phyloP scores from a whole-genome alignment of 2,329 filamentous ascomycete genomes.

The Thielaviopsis populi region DNA sequence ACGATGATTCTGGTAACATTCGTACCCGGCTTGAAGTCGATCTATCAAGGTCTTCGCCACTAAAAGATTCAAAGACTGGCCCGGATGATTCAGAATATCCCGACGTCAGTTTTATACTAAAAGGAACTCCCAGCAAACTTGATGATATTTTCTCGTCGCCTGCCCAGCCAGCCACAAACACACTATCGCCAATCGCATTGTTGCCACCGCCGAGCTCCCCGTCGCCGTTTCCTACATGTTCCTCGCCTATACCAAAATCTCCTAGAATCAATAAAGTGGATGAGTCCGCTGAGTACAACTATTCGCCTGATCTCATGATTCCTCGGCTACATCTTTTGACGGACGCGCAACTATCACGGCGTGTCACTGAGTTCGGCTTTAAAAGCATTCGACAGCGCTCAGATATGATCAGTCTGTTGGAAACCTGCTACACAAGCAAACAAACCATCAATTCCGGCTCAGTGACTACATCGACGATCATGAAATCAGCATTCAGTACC shows the following conservation, averaged over 20 bases:
- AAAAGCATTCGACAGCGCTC: conserved; percentile 53
- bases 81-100: conserved; percentile 8
- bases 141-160: not conserved
- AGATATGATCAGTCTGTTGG: conserved; percentile 53
- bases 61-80: not conserved
- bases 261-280: not conserved
- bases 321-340: conserved; percentile 49
- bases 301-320: not conserved
- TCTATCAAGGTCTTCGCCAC: not conserved
- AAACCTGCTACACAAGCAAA: conserved; percentile 56
- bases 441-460: conserved; percentile 20
- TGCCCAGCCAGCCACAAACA: not conserved
- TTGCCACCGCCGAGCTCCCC: not conserved
- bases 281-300: conserved; percentile 1
- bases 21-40: not conserved
- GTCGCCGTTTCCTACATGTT: conserved; percentile 7
- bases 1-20: not conserved
- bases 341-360: conserved; percentile 45
- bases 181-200: not conserved
- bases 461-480: not conserved
- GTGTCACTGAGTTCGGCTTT: conserved; percentile 53
- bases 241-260: conserved; percentile 6
- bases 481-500: conserved; percentile 8
- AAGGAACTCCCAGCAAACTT: not conserved
- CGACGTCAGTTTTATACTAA: conserved; percentile 1